Base-by-base conservation (phyloP, 257 asterid species). In the Scutellaria minor region DNA sequence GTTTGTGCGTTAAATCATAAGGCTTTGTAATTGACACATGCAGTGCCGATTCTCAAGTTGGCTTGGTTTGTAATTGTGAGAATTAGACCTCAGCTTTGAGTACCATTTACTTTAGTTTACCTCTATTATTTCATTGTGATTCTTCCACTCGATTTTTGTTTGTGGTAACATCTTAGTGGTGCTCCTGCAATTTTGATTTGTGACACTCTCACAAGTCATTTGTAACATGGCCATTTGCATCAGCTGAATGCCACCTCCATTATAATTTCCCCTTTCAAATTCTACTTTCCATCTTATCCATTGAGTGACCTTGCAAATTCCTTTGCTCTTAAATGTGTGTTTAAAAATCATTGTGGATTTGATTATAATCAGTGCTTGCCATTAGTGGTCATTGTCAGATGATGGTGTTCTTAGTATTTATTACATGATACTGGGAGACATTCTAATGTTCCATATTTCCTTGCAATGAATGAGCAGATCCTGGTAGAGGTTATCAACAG, bases 401-500 rank as follows among this genome's bases (percentile, higher is more conserved):
- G 60, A 11, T 74, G 66, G 58, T 44, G 56, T 54, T 70, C 24
- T 56, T 75, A 62, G 10, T 75, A 66, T 68, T 20, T 51, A 58
- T 77, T 24, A 56, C 51, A 37, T 75, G 75, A 75, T 71, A 64
- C 65, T 75, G 79, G 61, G 42, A n/a, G 39, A 27, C 45, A 18
- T 74, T 83, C 73, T 79, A 66, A 80, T 66, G 76, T 74, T 75
- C 64, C 48, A 15, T 61, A 11, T 72, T 70, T 80, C n/a, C 20
- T 69, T 82, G 74, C 75, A 55, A 77, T 73, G 70, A 12, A 67
- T 72, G 81, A 71, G 20, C 93, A 95, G 98, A 92, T 95, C 67
- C 82, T 95, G 85, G 92, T 95, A 68, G 99, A 92, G 87, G 89
- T 90, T 62, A 66, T 79, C 50, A 77, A 74, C 77, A 66, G 75